A percentile compares a stretch with the other conserved stretches of the same genome.
Conservation (phyloP, 2,329 filamentous ascomycete species). For the Colletotrichum costaricense region DNA sequence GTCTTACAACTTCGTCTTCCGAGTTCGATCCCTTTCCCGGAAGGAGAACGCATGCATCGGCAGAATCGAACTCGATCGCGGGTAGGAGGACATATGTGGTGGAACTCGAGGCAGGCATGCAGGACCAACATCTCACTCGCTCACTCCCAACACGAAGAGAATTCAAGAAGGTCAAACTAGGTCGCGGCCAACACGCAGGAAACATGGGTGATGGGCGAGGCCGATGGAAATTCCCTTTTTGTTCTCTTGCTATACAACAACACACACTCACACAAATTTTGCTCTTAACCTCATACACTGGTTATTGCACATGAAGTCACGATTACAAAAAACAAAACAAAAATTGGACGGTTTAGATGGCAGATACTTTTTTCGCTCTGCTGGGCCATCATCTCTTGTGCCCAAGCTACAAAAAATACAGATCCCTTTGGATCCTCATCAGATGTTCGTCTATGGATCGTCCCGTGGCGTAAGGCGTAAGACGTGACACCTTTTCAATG, state of each 20-base stretch:
- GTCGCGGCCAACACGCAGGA: neutral
- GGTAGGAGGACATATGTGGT: neutral
- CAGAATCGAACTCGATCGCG: neutral
- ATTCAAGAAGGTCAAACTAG: neutral
- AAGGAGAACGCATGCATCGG: neutral
- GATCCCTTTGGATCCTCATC: constrained; percentile 6
- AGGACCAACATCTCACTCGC: neutral
- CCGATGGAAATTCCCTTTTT: neutral
- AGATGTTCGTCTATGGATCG: neutral
- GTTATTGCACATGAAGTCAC: constrained; percentile 29
- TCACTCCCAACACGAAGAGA: neutral
- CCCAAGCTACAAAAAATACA: constrained; percentile 4
- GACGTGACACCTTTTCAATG: neutral
- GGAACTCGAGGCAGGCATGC: neutral
- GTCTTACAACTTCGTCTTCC: neutral
- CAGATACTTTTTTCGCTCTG: constrained; percentile 3
- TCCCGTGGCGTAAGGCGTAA: neutral
- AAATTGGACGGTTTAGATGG: constrained; percentile 17
- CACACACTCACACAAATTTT: neutral
- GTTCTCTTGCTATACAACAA: neutral
- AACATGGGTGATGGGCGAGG: neutral
- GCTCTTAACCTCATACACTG: neutral
- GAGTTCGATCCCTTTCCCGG: neutral
- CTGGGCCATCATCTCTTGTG: neutral
- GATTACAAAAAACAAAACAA: constrained; percentile 3